Evolutionary conservation across 108 stramenopile genomes (phyloP), one percentile per base, ranked within the genome.

Genomic region (Mayamaea pseudoterrestris): DNA sequence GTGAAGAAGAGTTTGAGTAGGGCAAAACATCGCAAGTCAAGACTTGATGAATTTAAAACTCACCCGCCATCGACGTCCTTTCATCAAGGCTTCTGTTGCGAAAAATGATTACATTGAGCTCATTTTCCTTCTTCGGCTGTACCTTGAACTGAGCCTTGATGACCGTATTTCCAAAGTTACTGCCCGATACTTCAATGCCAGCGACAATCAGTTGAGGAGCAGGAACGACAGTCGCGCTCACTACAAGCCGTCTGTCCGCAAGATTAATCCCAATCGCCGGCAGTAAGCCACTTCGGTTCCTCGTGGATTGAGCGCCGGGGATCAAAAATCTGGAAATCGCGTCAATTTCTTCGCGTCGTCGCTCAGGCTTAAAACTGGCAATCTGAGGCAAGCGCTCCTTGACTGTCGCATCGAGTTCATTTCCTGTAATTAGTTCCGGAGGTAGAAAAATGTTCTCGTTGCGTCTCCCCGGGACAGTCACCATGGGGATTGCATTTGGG

Each of bases 331-430:
- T 27, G 1, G 58, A 40, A 26, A 79, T 68, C 35, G 65, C 58
- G 3, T 79, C 78, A 42, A 79, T 69, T 1, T 69, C 78, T 17
- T 47, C 35, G 55, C 71, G 62, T 27, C 71, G 29, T 2, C 22
- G 32, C 7, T 61, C 47, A 13, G 78, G 78, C 11, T 54, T 66
- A 44, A 58, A 79, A 37, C 73, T 71, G 0, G 78, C 78, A 65
- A 79, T 74, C 65, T 61, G 54, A 2, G 78, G 78, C 11, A 79
- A 60, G 53, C 71, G 61, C 40, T 65, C 46, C 60, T 68, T 67
- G n/a, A 79, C 44, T 3, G 46, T 20, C 0, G 30, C 8, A 24
- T 74, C 78, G 9, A 79, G 56, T 44, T 79, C 78, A 50, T 73
- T 79, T 17, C 67, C 73, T 18, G 62, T 55, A 17, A 79, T 67